Base-by-base conservation (phyloP, 805 yeast genomes). In the Pichia gijzeniarum region DNA sequence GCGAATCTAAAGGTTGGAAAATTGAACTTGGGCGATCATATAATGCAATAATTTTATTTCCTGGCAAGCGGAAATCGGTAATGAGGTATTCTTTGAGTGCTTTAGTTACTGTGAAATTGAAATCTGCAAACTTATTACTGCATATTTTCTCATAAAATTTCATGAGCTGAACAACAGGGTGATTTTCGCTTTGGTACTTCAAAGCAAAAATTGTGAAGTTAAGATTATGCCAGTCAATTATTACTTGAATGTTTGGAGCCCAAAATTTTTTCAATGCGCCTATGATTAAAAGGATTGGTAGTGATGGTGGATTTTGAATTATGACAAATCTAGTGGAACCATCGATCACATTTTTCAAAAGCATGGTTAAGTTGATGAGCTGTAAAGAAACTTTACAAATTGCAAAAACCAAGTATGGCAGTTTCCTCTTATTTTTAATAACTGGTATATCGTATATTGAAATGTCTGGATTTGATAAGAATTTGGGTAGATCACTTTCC, bases 181-280 rank as follows among this genome's bases (percentile, higher is more conserved):
- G 86, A 30, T 63, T 65, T 41, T 64, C 60, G 45, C 72, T 72
- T 4, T 71, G 58, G 53, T 79, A 77, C 53, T 79, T 79, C 57
- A 91, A 60, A 43, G 83, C 81, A 47, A 93, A 64, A 22, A 93
- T 86, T 1, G 95, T 77, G 62, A 77, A 91, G 35, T 95, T 95
- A 54, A 93, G 70, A 63, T 93, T 93, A 64, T 93, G 99, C 99
- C 99, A 93, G 64, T 93, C 99, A 40, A 93, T 77, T 18, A 93
- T 73, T 20, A 91, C 63, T 56, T 74, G 72, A 4, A 90, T 70
- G 2, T 79, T 72, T 3, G 67, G 64, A 34, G 50, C 60, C 48
- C 70, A 63, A 16, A 77, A 31, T 38, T 67, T 62, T 47, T 76
- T 74, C 58, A 76, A 79, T 1, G 81, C 19, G 2, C 83, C 73